Base-by-base conservation (phyloP, 2,329 filamentous ascomycete genomes). In the Curvularia sp. region DNA sequence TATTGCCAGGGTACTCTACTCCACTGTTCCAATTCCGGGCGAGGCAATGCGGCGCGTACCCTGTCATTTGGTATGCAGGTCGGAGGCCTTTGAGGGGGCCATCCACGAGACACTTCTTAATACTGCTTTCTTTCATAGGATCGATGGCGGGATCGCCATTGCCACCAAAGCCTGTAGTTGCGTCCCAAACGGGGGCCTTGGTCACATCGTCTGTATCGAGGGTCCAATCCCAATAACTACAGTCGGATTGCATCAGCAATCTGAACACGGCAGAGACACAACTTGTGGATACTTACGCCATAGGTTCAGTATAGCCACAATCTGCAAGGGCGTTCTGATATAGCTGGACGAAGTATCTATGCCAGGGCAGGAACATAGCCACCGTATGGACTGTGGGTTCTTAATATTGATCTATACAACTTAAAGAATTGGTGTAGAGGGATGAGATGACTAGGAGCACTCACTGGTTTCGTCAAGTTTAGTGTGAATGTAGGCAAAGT, bases 141-240 rank as follows among this genome's bases (percentile, higher is more conserved):
- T 43, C 36, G 2, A n/a, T 55, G 21, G 61, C 63, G 5, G 60
- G 50, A 55, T 49, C 46, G 8, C 75, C 74, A 53, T 75, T 65
- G 21, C 70, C 68, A 7, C 74, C 74, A 53, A 77, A 77, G 19
- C 74, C 75, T 13, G 46, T 51, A 13, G 55, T 39, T 2, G 51
- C 15, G 15, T 66, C 61, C 49, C 53, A 68, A n/a, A 76, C 59
- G 21, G 71, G 57, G 5, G 73, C 65, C 9, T 49, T 46, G 18
- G 60, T 60, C 8, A 74, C 51, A 55, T 68, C 59, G 12, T 60
- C 54, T 48, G 61, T 67, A 48, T 78, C 75, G 1, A 71, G 64
- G 3, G 66, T 68, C 77, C 77, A 78, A 53, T 79, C 71, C 75
- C 74, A 78, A 63, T 77, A 52, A 76, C 49, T 52, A 23, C 5